These are phyloP conservation scores for Picochlorum sp. DNA, from an alignment of 139 green algal species.

Conservation along the genomic window DNA sequence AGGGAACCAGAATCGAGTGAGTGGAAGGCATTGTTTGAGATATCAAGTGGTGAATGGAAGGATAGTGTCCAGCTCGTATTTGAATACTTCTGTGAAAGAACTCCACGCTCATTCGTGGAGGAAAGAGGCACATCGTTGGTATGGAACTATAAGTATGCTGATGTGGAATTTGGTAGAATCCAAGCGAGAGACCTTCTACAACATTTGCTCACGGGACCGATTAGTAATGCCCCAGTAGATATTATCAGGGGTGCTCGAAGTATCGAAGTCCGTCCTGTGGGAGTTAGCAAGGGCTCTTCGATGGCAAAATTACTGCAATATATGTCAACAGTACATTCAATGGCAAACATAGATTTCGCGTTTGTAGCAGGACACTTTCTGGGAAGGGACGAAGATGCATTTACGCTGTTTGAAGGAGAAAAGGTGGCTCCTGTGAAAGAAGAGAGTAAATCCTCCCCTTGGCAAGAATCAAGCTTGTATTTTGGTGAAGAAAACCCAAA, in stretches of 20 bases:
- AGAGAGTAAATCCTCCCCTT: background rate
- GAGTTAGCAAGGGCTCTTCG: slow-evolving; percentile 87
- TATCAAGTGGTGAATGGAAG: slow-evolving; percentile 83
- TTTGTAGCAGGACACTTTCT: slow-evolving; percentile 88
- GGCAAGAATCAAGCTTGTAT: background rate
- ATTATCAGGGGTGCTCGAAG: slow-evolving; percentile 80
- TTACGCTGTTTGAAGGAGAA: slow-evolving; percentile 79
- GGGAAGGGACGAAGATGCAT: slow-evolving; percentile 89
- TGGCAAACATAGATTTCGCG: slow-evolving; percentile 44
- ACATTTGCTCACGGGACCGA: slow-evolving; percentile 97
- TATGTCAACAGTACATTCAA: slow-evolving; percentile 21
- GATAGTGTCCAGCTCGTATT: slow-evolving; percentile 93
- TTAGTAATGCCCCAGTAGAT: slow-evolving; percentile 93
- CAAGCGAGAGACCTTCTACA: slow-evolving; percentile 68
- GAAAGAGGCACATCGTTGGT: slow-evolving; percentile 86
- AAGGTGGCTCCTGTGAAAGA: background rate
- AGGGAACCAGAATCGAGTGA: slow-evolving; percentile 41
- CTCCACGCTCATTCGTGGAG: slow-evolving; percentile 86
- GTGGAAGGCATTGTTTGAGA: slow-evolving; percentile 66
- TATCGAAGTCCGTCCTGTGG: slow-evolving; percentile 89
- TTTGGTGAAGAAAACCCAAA: background rate
- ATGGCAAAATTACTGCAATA: slow-evolving; percentile 72
- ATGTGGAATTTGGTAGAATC: slow-evolving; percentile 79
- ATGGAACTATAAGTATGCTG: slow-evolving; percentile 95
- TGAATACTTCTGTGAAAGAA: slow-evolving; percentile 96